Conservation (phyloP, 495 filamentous ascomycete species). For the Beverwykella pulmonaria region DNA sequence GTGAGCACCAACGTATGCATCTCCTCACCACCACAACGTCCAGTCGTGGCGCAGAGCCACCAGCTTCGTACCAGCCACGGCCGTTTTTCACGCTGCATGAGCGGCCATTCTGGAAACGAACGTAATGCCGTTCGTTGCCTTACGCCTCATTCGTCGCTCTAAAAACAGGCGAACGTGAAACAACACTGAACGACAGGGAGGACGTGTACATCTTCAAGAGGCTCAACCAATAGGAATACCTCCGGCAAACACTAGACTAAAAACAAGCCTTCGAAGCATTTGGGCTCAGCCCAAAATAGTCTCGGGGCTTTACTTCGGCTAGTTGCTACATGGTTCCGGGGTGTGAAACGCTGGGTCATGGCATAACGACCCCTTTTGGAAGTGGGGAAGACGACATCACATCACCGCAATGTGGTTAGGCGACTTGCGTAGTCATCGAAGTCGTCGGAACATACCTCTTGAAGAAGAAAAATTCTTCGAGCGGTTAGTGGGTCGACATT, state of each 20-base stretch:
- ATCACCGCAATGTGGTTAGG: neutral
- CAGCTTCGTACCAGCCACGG: neutral
- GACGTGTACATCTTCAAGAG: neutral
- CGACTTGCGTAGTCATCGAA: slow-evolving; percentile 1
- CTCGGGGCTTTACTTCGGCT: neutral
- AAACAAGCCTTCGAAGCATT: neutral
- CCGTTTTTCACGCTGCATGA: neutral
- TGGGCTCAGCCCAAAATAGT: neutral
- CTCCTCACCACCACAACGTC: neutral
- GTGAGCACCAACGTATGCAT: neutral
- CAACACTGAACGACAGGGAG: neutral
- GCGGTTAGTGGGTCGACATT: too few species aligned
- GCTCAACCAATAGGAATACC: neutral
- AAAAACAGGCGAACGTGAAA: neutral
- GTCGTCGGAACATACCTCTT: too few species aligned
- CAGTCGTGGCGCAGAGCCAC: slow-evolving; percentile 1
- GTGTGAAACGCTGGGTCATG: neutral
- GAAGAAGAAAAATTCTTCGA: too few species aligned
- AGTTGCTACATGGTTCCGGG: neutral
- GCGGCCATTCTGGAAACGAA: neutral
- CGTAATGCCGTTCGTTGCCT: neutral
- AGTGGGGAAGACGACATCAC: slow-evolving; percentile 1
- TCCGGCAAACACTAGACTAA: neutral
- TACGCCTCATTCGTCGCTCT: neutral
- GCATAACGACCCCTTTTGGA: neutral